A percentile compares a stretch with the other conserved stretches of the same genome.
Conservation (phyloP, 2,329 filamentous ascomycete genomes). For the Colletotrichum destructivum region DNA sequence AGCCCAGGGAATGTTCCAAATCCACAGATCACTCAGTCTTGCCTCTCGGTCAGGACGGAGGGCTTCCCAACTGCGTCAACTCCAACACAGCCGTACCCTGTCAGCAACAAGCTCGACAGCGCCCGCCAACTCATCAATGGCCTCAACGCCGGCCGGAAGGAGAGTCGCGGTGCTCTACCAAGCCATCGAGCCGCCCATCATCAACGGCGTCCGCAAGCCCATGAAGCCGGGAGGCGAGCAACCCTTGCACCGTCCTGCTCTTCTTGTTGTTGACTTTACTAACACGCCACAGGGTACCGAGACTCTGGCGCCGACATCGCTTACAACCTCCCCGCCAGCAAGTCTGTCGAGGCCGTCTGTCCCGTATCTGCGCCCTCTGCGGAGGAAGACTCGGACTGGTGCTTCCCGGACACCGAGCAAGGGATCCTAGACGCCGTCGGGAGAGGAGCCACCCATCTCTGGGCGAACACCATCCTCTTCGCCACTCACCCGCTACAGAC, state of each 20-base stretch:
- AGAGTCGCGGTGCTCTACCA: slow-evolving; percentile 63
- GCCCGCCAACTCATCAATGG: neutral
- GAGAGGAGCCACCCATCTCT: slow-evolving; percentile 60
- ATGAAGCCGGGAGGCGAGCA: slow-evolving; percentile 62
- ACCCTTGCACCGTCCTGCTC: too few relatives aligned
- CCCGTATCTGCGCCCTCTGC: slow-evolving; percentile 50
- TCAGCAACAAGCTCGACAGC: neutral
- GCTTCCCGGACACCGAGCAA: slow-evolving; percentile 59
- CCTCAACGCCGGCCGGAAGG: neutral
- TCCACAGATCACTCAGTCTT: too few relatives aligned
- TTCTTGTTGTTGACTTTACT: too few relatives aligned
- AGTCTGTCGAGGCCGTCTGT: slow-evolving; percentile 52
- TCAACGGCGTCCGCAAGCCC: slow-evolving; percentile 64
- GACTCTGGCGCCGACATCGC: slow-evolving; percentile 66
- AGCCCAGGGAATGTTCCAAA: neutral
- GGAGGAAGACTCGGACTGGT: slow-evolving; percentile 53
- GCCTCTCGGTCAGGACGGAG: too few relatives aligned
- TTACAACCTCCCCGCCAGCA: slow-evolving; percentile 52
- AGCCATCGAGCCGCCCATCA: slow-evolving; percentile 61
- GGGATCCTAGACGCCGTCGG: slow-evolving; percentile 58
- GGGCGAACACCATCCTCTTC: slow-evolving; percentile 68
- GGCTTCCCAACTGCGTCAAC: neutral
- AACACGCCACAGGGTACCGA: slow-evolving; percentile 56
- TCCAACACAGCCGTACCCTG: too few relatives aligned
- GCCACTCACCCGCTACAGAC: slow-evolving; percentile 62